Conservation (phyloP, 805 yeast species). For the Candida maris region DNA sequence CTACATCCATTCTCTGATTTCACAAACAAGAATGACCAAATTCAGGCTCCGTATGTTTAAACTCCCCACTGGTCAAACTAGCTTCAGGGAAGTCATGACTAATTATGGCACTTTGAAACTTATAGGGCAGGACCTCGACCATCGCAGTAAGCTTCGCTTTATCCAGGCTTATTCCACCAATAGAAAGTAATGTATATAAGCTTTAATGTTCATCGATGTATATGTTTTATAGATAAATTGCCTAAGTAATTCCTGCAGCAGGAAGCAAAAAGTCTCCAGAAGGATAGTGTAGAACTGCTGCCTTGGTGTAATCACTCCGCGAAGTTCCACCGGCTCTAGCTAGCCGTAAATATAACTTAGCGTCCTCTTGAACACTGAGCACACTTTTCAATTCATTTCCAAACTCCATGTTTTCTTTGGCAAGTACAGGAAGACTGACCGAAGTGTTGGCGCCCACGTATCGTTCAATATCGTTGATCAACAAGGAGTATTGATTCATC, state of each 20-base stretch:
- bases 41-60: conserved; percentile 24
- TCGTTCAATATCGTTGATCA: conserved; percentile 77
- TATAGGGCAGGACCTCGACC: conserved; percentile 42
- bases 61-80: conserved; percentile 6
- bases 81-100: conserved; percentile 29
- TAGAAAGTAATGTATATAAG: conserved; percentile 2
- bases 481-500: conserved; percentile 54
- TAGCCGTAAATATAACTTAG: conserved; percentile 51
- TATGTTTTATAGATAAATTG: conserved; percentile 1
- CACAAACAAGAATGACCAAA: conserved; percentile 10
- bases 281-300: conserved; percentile 60
- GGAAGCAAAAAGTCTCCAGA: conserved; percentile 41
- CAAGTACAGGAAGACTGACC: conserved; percentile 39
- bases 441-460: conserved; percentile 53
- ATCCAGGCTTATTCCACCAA: conserved; percentile 18
- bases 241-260: conserved; percentile 14
- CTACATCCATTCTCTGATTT: conserved; percentile 12
- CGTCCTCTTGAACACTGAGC: conserved; percentile 28
- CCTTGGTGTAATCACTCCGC: conserved; percentile 62
- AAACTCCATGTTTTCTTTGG: conserved; percentile 29
- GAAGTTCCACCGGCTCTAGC: conserved; percentile 36
- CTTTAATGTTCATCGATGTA: not conserved
- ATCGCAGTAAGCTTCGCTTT: conserved; percentile 43
- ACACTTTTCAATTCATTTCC: conserved; percentile 31
- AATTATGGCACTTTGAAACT: conserved; percentile 48